phyloP scores from a whole-genome alignment of 169 alveolate genomes.

The Toxoplasma gondii region DNA sequence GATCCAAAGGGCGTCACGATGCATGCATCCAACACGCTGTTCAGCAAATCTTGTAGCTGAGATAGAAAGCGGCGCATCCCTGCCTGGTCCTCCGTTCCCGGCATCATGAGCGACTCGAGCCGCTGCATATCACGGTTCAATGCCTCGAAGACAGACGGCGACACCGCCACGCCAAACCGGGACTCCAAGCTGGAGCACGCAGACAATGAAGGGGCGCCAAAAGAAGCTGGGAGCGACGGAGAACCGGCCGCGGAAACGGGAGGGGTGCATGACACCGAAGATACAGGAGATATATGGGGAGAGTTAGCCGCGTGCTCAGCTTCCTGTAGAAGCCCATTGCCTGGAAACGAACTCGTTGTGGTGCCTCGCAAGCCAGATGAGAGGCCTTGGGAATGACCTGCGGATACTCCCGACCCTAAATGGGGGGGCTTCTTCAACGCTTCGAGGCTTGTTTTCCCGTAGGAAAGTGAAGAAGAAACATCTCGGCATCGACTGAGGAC shows the following conservation, averaged over 20 bases:
- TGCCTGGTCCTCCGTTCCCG: not conserved
- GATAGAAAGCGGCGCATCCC: not conserved
- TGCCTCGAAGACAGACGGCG: constrained; percentile 31
- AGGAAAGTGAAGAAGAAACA: too few species aligned
- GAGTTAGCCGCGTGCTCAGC: not conserved
- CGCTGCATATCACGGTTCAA: constrained; percentile 35
- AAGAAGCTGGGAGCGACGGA: not conserved
- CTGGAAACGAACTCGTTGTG: not conserved
- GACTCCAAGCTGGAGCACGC: not conserved
- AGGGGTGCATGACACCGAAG: not conserved
- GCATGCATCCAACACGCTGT: constrained; percentile 34
- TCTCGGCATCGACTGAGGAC: too few species aligned
- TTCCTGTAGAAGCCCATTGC: not conserved
- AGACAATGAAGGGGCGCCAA: not conserved
- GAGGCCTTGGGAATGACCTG: too few species aligned
- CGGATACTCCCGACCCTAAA: too few species aligned
- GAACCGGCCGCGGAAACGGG: not conserved
- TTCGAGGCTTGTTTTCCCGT: too few species aligned
- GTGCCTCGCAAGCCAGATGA: not conserved
- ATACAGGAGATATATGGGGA: not conserved
- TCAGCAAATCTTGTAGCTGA: constrained; percentile 48
- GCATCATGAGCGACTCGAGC: constrained; percentile 24
- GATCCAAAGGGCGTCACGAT: constrained; percentile 70
- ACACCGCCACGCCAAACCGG: not conserved
- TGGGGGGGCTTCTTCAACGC: too few species aligned